Percentiles rank a stretch among this genome's conserved stretches.
phyloP scores from a whole-genome alignment of 208 protist genomes.

The Plasmodiophora brassicae region DNA sequence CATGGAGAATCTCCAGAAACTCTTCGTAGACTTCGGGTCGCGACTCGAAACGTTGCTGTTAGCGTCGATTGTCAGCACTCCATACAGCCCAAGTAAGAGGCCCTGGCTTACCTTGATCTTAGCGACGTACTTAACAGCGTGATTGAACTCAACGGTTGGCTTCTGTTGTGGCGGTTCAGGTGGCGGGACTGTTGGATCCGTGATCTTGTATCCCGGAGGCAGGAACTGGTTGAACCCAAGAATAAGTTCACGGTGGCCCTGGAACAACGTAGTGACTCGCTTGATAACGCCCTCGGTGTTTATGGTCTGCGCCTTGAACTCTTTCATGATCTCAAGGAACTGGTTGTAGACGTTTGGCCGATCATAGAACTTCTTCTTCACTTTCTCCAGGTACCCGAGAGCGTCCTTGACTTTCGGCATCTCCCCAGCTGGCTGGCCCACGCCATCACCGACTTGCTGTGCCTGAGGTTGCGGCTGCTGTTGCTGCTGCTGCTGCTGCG shows the following conservation, averaged over 20 bases:
- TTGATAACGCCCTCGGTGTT: slow-evolving; percentile 43
- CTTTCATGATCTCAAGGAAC: slow-evolving; percentile 49
- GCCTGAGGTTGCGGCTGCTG: no score
- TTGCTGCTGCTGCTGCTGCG: no score
- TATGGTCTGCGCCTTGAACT: slow-evolving; percentile 43
- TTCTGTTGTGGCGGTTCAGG: slow-evolving; percentile 23
- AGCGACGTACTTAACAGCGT: slow-evolving; percentile 38
- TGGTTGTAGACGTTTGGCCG: slow-evolving; percentile 40
- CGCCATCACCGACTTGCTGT: no score
- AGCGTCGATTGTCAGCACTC: neutral
- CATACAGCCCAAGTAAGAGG: neutral
- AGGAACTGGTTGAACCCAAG: slow-evolving; percentile 45
- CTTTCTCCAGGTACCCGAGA: slow-evolving; percentile 37
- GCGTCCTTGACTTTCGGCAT: slow-evolving; percentile 42
- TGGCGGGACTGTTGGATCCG: neutral
- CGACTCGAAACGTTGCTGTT: slow-evolving; percentile 9
- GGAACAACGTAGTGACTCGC: slow-evolving; percentile 36
- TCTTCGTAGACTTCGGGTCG: slow-evolving; percentile 42
- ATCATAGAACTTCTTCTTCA: slow-evolving; percentile 38
- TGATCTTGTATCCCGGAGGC: slow-evolving; percentile 36
- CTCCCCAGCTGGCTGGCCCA: no score
- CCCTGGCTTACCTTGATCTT: slow-evolving; percentile 32
- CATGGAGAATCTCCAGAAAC: slow-evolving; percentile 38
- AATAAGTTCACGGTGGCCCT: slow-evolving; percentile 39
- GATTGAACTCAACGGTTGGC: slow-evolving; percentile 39